Conservation (phyloP, 73 alveolate species). For the Effrenium voratum region DNA sequence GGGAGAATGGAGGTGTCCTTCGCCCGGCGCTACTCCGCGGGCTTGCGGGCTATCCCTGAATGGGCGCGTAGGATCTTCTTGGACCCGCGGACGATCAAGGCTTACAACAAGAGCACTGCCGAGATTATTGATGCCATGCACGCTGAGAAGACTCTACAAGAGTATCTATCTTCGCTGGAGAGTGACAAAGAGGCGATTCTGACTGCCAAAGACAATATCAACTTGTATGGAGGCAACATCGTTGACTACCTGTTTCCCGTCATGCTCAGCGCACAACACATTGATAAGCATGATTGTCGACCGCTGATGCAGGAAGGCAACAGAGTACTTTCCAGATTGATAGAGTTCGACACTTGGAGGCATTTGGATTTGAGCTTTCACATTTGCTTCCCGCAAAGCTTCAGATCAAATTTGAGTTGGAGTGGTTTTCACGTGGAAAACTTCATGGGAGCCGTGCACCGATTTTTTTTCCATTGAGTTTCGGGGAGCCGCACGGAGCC, state of each 20-base stretch:
- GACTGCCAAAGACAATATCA: background rate
- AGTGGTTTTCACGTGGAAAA: too few relatives aligned
- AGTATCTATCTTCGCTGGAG: background rate
- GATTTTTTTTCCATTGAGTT: too few relatives aligned
- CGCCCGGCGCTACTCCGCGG: constrained; percentile 66
- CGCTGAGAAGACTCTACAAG: background rate
- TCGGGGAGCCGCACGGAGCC: too few relatives aligned
- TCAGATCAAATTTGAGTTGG: too few relatives aligned
- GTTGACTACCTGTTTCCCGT: constrained; percentile 70
- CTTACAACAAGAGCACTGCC: constrained; percentile 35
- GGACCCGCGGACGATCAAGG: constrained; percentile 8
- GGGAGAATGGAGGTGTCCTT: constrained; percentile 46
- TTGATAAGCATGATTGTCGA: background rate
- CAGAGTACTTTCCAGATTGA: constrained; percentile 9
- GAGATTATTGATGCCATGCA: constrained; percentile 29
- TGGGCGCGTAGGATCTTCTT: constrained; percentile 22
- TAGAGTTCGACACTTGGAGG: background rate
- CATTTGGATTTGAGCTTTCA: background rate
- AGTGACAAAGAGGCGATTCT: background rate
- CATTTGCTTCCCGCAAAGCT: too few relatives aligned
- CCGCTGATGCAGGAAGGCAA: constrained; percentile 5
- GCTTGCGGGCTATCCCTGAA: constrained; percentile 44
- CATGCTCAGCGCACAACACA: constrained; percentile 85
- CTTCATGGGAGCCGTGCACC: too few relatives aligned
- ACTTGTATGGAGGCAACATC: constrained; percentile 25